Percentiles rank a stretch among this genome's conserved stretches.
These are phyloP conservation scores for Alternaria gansuensis DNA, from an alignment of 2,329 filamentous ascomycete genomes.

Conservation along the genomic window DNA sequence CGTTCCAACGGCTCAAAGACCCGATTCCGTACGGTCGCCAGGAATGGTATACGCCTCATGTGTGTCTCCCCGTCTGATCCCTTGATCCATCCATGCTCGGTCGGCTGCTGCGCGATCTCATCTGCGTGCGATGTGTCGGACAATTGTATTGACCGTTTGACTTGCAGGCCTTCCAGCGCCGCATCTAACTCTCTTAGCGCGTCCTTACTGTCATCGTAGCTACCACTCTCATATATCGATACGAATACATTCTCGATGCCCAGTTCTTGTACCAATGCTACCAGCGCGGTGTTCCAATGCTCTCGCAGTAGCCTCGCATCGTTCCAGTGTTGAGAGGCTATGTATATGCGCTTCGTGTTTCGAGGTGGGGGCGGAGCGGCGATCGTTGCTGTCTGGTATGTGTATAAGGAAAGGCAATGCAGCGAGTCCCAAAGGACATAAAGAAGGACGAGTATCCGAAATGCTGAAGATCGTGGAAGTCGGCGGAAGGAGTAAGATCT, in stretches of 20 bases:
- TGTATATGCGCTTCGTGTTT: slow-evolving; percentile 63
- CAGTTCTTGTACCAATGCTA: slow-evolving; percentile 65
- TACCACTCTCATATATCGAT: slow-evolving; percentile 73
- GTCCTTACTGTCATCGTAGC: slow-evolving; percentile 72
- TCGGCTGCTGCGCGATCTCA: slow-evolving; percentile 46
- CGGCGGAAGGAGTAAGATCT: slow-evolving; percentile 33
- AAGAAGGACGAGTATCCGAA: slow-evolving; percentile 32
- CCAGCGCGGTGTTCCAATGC: slow-evolving; percentile 70
- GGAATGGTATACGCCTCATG: slow-evolving; percentile 72
- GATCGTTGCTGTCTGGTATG: slow-evolving; percentile 26
- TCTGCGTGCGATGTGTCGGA: slow-evolving; percentile 62
- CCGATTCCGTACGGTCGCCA: slow-evolving; percentile 70
- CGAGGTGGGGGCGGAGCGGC: slow-evolving; percentile 25
- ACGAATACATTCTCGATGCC: slow-evolving; percentile 73
- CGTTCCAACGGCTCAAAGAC: slow-evolving; percentile 68
- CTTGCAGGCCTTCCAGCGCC: slow-evolving; percentile 62
- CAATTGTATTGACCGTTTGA: slow-evolving; percentile 65
- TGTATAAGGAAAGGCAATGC: slow-evolving; percentile 32
- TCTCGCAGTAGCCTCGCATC: slow-evolving; percentile 67
- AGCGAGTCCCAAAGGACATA: slow-evolving; percentile 35
- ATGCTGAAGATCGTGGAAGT: slow-evolving; percentile 29
- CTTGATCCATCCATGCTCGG: slow-evolving; percentile 67
- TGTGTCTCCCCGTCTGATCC: slow-evolving; percentile 61
- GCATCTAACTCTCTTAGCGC: slow-evolving; percentile 66
- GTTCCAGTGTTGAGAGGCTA: slow-evolving; percentile 75